Evolutionary conservation across 2,329 filamentous ascomycete genomes (phyloP).

Genomic region (Fusarium sp.): DNA sequence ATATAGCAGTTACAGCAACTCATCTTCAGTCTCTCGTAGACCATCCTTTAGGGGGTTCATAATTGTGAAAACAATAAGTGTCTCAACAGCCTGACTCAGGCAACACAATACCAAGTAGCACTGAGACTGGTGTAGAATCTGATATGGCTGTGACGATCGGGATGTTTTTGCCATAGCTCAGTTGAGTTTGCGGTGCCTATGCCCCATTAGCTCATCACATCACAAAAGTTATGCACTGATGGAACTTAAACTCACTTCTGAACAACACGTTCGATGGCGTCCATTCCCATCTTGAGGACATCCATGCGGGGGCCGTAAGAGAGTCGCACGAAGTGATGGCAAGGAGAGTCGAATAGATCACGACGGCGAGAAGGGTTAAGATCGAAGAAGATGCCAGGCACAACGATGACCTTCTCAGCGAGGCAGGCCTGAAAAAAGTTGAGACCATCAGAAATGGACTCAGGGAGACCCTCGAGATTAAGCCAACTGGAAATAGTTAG

Average conservation of each 20-base stretch:
- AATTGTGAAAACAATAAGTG: neutral
- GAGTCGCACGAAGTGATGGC: slow-evolving; percentile 89
- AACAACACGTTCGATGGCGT: slow-evolving; percentile 85
- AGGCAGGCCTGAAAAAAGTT: slow-evolving; percentile 98
- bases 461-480: slow-evolving; percentile 74
- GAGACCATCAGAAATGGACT: slow-evolving; percentile 88
- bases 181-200: no score
- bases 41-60: neutral
- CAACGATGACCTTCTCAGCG: slow-evolving; percentile 94
- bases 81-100: neutral
- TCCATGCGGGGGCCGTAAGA: slow-evolving; percentile 88
- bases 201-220: no score
- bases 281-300: slow-evolving; percentile 78
- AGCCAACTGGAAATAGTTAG: no score
- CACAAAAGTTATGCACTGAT: no score
- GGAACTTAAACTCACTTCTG: slow-evolving; percentile 64
- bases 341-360: slow-evolving; percentile 93
- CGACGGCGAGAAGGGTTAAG: slow-evolving; percentile 89
- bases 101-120: no score
- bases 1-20: no score
- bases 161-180: no score
- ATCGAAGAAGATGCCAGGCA: slow-evolving; percentile 98
- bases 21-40: neutral
- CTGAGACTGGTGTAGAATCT: no score
- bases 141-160: no score